A percentile compares a stretch with the other conserved stretches of the same genome.
These are phyloP conservation scores for Tripterygium wilfordii DNA, from an alignment of 177 flowering plant genomes.

Conservation along the genomic window DNA sequence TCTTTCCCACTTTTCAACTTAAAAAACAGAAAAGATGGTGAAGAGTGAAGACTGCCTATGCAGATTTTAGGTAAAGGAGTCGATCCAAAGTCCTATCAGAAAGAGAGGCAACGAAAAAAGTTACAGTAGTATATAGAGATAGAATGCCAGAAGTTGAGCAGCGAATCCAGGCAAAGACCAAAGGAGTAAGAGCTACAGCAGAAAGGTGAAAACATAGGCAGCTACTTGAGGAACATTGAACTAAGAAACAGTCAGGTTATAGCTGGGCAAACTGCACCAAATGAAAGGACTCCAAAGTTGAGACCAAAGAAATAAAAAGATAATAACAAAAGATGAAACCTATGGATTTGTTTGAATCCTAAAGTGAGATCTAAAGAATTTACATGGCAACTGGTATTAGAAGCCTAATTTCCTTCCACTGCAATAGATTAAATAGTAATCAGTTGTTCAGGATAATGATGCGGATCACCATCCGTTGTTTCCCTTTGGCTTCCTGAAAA, in stretches of 20 bases:
- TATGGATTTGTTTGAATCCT: constrained; percentile 2
- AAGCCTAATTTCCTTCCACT: constrained; percentile 14
- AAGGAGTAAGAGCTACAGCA: background rate
- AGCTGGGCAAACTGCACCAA: constrained; percentile 1
- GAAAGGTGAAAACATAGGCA: constrained; percentile 5
- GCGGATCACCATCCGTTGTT: no score
- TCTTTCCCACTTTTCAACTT: constrained; percentile 36
- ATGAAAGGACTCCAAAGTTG: background rate
- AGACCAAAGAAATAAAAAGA: constrained; percentile 1
- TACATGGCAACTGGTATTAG: constrained; percentile 15
- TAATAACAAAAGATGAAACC: constrained; percentile 7
- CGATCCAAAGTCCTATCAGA: constrained; percentile 7
- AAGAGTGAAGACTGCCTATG: constrained; percentile 21
- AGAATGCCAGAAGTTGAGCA: background rate
- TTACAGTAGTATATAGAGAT: background rate
- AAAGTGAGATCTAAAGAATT: constrained; percentile 14
- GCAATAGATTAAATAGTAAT: background rate
- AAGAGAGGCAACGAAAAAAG: constrained; percentile 1
- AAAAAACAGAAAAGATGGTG: constrained; percentile 45
- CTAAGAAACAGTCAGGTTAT: constrained; percentile 2
- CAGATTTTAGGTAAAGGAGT: constrained; percentile 14
- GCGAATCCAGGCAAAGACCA: constrained; percentile 3
- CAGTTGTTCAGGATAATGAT: constrained; percentile 5
- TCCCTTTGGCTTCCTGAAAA: no score
- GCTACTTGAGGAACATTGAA: constrained; percentile 4